These are phyloP conservation scores for Fomitopsis palustris DNA, from an alignment of 1,284 basidiomycete species.

Conservation along the genomic window DNA sequence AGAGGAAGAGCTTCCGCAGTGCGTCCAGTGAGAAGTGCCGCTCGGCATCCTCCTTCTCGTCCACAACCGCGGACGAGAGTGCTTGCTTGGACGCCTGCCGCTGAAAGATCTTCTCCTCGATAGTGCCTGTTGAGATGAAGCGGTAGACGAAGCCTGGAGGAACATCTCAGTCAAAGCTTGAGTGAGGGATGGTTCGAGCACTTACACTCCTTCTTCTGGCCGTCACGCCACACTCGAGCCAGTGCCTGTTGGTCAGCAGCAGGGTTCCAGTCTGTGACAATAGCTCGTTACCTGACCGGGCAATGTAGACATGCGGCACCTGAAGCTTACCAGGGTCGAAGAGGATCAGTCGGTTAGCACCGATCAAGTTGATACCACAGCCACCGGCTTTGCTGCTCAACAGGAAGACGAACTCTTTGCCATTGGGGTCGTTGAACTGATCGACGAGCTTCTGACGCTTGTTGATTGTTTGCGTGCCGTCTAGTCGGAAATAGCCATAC, in stretches of 20 bases:
- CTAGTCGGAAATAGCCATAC: constrained; percentile 90
- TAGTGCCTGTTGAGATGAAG: constrained; percentile 96
- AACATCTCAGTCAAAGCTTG: not conserved
- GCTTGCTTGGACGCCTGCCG: constrained; percentile 96
- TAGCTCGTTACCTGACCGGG: not conserved
- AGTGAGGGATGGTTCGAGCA: not conserved
- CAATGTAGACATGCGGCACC: constrained; percentile 14
- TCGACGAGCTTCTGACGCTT: constrained; percentile 98
- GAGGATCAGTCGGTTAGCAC: constrained; percentile 92
- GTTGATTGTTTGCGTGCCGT: constrained; percentile 90
- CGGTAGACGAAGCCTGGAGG: constrained; percentile 90
- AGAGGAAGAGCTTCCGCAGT: constrained; percentile 88
- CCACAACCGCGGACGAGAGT: constrained; percentile 94
- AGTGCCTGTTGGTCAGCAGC: constrained; percentile 98
- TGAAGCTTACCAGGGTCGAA: constrained; percentile 82
- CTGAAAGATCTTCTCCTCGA: constrained; percentile 99
- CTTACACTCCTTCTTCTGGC: constrained; percentile 98
- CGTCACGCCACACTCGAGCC: constrained; percentile 98
- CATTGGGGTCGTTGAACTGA: constrained; percentile 94
- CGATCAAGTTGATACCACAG: constrained; percentile 97
- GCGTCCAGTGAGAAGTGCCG: constrained; percentile 93
- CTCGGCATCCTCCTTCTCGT: constrained; percentile 94
- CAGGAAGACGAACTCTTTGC: constrained; percentile 94
- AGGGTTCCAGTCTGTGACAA: constrained; percentile 87
- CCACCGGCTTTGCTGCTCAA: constrained; percentile 97